Evolutionary conservation across 495 filamentous ascomycete genomes (phyloP).

Genomic region (Bombardia bombarda): DNA sequence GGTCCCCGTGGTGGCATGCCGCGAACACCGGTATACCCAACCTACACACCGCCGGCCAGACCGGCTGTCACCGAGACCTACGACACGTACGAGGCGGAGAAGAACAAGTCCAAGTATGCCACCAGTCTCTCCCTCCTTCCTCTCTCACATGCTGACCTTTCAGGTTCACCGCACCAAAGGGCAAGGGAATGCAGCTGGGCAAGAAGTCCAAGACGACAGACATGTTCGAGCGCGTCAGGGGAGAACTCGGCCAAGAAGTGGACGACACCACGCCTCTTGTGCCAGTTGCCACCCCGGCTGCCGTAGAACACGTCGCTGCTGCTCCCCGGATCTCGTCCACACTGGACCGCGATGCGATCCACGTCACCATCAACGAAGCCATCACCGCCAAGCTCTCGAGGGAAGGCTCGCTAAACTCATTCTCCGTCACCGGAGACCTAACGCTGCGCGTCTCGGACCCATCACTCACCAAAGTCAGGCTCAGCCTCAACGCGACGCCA

Average conservation of each 20-base stretch:
- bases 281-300: constrained; percentile 50
- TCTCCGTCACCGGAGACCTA: constrained; percentile 85
- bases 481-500: constrained; percentile 65
- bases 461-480: constrained; percentile 78
- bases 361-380: constrained; percentile 76
- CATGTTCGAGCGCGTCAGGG: constrained; percentile 92
- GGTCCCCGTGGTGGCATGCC: constrained; percentile 51
- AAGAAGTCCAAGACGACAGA: constrained; percentile 96
- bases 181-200: constrained; percentile 97
- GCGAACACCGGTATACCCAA: constrained; percentile 73
- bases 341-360: constrained; percentile 68
- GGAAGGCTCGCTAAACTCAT: constrained; percentile 73
- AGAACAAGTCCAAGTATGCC: constrained; percentile 79
- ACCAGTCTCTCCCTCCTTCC: background rate
- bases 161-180: constrained; percentile 58
- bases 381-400: constrained; percentile 81
- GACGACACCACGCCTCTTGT: constrained; percentile 67
- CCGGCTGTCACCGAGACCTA: constrained; percentile 71
- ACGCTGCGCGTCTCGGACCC: constrained; percentile 82
- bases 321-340: constrained; percentile 56
- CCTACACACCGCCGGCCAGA: constrained; percentile 75
- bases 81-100: constrained; percentile 90
- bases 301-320: constrained; percentile 45
- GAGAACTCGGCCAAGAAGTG: constrained; percentile 72
- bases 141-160: constrained; percentile 12